Evolutionary conservation across 2,329 filamentous ascomycete genomes (phyloP).

Genomic region (Trichocomaceae sp.): DNA sequence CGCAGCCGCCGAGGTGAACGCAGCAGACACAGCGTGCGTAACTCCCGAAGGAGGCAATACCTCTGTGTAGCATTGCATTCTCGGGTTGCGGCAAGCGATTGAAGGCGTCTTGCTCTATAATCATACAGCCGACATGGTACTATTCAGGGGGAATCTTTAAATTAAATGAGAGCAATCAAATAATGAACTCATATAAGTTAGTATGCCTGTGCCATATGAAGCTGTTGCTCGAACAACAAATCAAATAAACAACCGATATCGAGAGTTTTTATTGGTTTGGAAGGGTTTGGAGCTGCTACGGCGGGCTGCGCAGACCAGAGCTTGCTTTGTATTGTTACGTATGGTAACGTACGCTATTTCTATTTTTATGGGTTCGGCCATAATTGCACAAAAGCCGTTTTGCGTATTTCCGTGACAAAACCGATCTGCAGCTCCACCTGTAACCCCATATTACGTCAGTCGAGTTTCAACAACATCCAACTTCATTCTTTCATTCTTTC

Average conservation of each 20-base stretch:
- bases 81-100: conserved; percentile 1
- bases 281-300: not conserved
- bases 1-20: conserved; percentile 68
- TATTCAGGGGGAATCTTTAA: not conserved
- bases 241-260: not conserved
- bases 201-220: not conserved
- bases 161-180: not conserved
- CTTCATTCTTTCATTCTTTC: not conserved
- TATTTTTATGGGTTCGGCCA: no score
- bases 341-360: not conserved
- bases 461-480: not conserved
- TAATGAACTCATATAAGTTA: no score
- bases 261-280: not conserved
- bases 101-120: not conserved
- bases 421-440: not conserved
- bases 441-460: not conserved
- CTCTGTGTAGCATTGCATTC: conserved; percentile 97
- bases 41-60: conserved; percentile 90
- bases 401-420: not conserved
- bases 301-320: not conserved
- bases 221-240: not conserved
- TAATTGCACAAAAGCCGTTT: no score
- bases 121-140: conserved; percentile 8
- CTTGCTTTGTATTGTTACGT: not conserved
- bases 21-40: conserved; percentile 73